Evolutionary conservation across 768 basidiomycete genomes (phyloP), one percentile per base, ranked within the genome.

Genomic region (Leucocoprinus leucothites): DNA sequence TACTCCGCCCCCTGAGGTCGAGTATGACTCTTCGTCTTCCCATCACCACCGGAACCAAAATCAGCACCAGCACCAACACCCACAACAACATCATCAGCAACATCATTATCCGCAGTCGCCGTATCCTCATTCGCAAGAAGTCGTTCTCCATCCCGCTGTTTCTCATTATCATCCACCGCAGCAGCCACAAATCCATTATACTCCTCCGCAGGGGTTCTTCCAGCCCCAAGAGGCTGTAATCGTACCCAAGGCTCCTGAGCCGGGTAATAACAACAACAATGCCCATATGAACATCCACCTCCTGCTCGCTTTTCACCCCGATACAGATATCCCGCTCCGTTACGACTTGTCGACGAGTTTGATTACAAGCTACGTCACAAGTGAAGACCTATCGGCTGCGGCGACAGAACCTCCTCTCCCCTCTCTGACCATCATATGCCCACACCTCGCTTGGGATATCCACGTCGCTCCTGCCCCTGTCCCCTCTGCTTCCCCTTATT

Each of bases 231-330:
- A n/a, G n/a, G n/a, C n/a, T n/a, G n/a, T n/a, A n/a, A n/a, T n/a
- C n/a, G n/a, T n/a, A n/a, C n/a, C n/a, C n/a, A n/a, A n/a, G n/a
- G n/a, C n/a, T n/a, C n/a, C n/a, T n/a, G n/a, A n/a, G n/a, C n/a
- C n/a, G n/a, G n/a, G 13, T 6, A 34, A 34, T 34, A 5, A 34
- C 31, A 5, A 5, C 31, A 5, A 6, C 31, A 34, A 34, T 13
- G 31, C 31, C n/a, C n/a, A n/a, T n/a, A 45, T 45, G 43, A 21
- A 45, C 5, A 69, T 79, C 40, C 74, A 78, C 57, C 66, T 66
- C 45, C 65, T 74, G 45, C 72, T 80, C 34, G 75, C 74, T 0
- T 76, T 66, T 57, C 57, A 65, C 1, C 73, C 74, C 0, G 65
- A 63, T 57, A 56, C 59, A 4, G 60, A 67, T 6, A 72, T 75